Evolutionary conservation across 257 asterid species (phyloP).

Genomic region (Dorcoceras hygrometricum): DNA sequence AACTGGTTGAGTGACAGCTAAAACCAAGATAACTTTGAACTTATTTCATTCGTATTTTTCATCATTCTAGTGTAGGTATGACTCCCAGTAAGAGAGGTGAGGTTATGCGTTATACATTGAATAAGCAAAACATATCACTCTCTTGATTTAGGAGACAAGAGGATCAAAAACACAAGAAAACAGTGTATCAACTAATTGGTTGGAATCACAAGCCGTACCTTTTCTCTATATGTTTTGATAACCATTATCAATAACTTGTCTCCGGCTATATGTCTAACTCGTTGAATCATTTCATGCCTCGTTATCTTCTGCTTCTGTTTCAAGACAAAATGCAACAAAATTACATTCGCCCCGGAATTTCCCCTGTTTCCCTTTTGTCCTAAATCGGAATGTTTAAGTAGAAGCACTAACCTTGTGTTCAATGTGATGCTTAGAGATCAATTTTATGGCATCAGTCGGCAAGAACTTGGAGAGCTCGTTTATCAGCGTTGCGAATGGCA

Average conservation of each 20-base stretch:
- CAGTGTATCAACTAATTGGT: background rate
- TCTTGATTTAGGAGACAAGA: background rate
- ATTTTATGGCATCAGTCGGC: slow-evolving; percentile 36
- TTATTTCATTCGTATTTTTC: background rate
- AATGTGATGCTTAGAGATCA: slow-evolving; percentile 34
- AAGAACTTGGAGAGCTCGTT: slow-evolving; percentile 38
- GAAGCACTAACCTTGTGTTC: slow-evolving; percentile 39
- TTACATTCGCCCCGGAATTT: background rate
- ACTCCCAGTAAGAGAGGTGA: background rate
- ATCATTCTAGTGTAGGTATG: background rate
- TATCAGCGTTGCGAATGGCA: slow-evolving; percentile 44
- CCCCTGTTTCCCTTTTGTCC: background rate
- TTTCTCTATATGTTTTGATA: slow-evolving; percentile 37
- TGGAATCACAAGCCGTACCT: slow-evolving; percentile 24
- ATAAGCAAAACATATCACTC: background rate
- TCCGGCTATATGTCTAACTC: slow-evolving; percentile 48
- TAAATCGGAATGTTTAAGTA: background rate
- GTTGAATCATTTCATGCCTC: slow-evolving; percentile 39
- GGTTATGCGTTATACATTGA: background rate
- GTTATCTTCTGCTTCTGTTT: slow-evolving; percentile 45
- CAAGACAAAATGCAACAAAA: background rate
- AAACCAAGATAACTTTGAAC: background rate
- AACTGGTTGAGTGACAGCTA: background rate
- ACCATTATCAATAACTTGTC: slow-evolving; percentile 41
- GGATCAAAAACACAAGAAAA: background rate